These are phyloP conservation scores for Apiospora phragmitis DNA, from an alignment of 2,329 filamentous ascomycete species.

Conservation along the genomic window DNA sequence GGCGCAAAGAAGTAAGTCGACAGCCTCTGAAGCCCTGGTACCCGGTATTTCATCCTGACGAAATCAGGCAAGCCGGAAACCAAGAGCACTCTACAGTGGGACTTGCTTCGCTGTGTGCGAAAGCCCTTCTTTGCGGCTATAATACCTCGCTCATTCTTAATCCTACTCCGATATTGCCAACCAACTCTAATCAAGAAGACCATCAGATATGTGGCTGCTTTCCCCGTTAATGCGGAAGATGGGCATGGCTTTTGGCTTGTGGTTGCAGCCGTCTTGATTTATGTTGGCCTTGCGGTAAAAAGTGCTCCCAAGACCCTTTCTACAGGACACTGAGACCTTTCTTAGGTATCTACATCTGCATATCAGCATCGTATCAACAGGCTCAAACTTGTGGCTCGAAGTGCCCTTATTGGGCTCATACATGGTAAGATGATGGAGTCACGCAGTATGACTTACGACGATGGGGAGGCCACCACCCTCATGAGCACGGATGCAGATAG, in stretches of 20 bases:
- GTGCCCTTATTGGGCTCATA: conserved; percentile 37
- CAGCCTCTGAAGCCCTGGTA: too few species aligned
- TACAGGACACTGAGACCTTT: background rate
- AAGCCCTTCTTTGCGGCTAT: conserved; percentile 31
- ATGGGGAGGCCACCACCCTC: conserved; percentile 36
- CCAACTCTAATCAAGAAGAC: background rate
- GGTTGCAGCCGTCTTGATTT: background rate
- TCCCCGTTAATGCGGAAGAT: too few species aligned
- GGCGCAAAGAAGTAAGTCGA: too few species aligned
- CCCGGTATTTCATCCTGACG: background rate
- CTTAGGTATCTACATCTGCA: conserved; percentile 32
- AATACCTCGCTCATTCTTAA: conserved; percentile 21
- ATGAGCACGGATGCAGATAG: conserved; percentile 42
- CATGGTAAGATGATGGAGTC: conserved; percentile 31
- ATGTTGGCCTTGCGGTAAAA: background rate
- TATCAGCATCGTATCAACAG: conserved; percentile 34
- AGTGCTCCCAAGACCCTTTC: background rate
- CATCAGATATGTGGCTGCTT: background rate
- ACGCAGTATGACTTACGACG: background rate
- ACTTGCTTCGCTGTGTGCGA: conserved; percentile 30
- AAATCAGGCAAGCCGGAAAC: conserved; percentile 25
- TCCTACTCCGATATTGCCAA: background rate
- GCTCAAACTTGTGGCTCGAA: conserved; percentile 34
- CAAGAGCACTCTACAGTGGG: conserved; percentile 28
- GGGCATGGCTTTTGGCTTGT: background rate